phyloP scores from a whole-genome alignment of 768 basidiomycete species.

The Mycena sanguinolenta region DNA sequence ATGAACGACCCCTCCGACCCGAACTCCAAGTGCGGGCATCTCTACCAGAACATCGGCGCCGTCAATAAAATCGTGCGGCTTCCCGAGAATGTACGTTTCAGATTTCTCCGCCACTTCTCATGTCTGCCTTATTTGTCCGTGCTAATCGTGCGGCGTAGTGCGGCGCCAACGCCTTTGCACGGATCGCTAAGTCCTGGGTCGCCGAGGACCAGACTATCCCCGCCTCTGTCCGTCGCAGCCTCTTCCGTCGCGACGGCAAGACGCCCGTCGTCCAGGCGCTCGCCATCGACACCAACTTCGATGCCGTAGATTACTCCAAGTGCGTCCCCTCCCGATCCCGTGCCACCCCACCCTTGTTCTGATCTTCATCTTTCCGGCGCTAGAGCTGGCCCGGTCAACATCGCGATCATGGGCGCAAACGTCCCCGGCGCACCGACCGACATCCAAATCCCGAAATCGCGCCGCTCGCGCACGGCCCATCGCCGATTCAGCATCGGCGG shows the following conservation, averaged over 20 bases:
- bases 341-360: too few species aligned
- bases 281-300: conserved; percentile 31
- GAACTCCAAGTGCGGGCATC: conserved; percentile 43
- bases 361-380: too few species aligned
- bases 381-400: conserved; percentile 15
- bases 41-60: conserved; percentile 46
- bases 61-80: conserved; percentile 51
- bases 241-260: conserved; percentile 19
- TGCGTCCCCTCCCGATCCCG: too few species aligned
- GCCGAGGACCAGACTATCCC: conserved; percentile 31
- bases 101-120: not conserved
- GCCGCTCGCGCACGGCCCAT: not conserved
- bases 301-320: conserved; percentile 17
- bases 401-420: conserved; percentile 29
- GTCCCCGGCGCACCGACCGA: conserved; percentile 11
- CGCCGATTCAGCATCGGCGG: conserved; percentile 9
- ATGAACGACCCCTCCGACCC: conserved; percentile 32
- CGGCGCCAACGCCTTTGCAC: conserved; percentile 25
- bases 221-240: not conserved
- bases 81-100: conserved; percentile 46
- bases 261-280: conserved; percentile 30
- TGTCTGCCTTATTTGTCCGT: too few species aligned
- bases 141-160: too few species aligned
- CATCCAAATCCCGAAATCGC: not conserved
- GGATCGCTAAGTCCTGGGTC: conserved; percentile 19